Conservation (phyloP, 371 early-diverging fungal species). For the Lichtheimia ornata region DNA sequence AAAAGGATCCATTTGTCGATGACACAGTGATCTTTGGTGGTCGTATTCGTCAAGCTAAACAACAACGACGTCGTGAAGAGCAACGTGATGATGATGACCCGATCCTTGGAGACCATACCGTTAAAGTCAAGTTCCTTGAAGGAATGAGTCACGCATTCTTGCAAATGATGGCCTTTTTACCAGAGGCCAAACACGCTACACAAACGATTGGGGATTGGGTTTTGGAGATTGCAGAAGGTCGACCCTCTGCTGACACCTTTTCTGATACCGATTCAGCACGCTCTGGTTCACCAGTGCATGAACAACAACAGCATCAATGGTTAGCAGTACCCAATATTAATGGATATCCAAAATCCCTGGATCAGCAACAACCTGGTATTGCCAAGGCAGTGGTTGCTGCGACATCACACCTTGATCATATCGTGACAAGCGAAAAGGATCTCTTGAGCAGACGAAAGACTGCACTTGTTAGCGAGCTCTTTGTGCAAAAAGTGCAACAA, state of each 20-base stretch:
- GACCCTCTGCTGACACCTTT: neutral
- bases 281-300: neutral
- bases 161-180: constrained; percentile 85
- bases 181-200: constrained; percentile 77
- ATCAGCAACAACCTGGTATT: too few species aligned
- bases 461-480: constrained; percentile 37
- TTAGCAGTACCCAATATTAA: neutral
- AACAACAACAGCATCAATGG: neutral
- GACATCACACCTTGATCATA: constrained; percentile 30
- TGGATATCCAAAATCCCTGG: too few species aligned
- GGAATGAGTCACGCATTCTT: constrained; percentile 95
- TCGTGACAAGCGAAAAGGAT: constrained; percentile 45
- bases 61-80: constrained; percentile 20
- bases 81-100: constrained; percentile 26
- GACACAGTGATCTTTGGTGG: constrained; percentile 93
- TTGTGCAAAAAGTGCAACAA: constrained; percentile 3
- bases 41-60: constrained; percentile 81
- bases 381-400: constrained; percentile 1
- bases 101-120: constrained; percentile 22
- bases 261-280: constrained; percentile 1
- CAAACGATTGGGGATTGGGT: constrained; percentile 75
- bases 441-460: constrained; percentile 47
- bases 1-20: constrained; percentile 95
- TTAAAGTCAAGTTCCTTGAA: constrained; percentile 72
- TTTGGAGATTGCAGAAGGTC: constrained; percentile 25